These are phyloP conservation scores for Sarocladium brachiariae DNA, from an alignment of 2,329 filamentous ascomycete species.

Conservation along the genomic window DNA sequence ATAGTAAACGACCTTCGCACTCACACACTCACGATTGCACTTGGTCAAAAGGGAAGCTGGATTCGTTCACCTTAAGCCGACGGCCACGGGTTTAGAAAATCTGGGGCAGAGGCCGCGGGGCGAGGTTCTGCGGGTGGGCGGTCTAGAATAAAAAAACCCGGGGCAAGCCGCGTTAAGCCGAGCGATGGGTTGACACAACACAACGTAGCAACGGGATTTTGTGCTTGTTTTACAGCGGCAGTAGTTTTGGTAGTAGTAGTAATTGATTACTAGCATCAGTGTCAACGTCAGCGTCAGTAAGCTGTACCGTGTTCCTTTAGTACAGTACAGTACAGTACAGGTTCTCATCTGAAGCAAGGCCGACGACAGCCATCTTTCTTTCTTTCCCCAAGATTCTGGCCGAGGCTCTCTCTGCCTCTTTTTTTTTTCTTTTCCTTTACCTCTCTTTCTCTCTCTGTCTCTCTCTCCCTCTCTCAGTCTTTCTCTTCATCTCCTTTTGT, in stretches of 20 bases:
- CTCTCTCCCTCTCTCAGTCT: not conserved
- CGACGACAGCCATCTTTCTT: not conserved
- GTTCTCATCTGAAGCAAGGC: too few relatives aligned
- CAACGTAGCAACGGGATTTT: too few relatives aligned
- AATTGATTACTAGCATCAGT: too few relatives aligned
- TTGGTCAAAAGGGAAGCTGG: slow-evolving; percentile 7
- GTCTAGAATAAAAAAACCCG: slow-evolving; percentile 22
- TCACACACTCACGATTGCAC: too few relatives aligned
- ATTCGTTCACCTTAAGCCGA: slow-evolving; percentile 13
- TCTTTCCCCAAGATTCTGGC: not conserved
- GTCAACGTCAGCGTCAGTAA: not conserved
- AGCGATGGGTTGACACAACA: slow-evolving; percentile 10
- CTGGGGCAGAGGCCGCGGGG: slow-evolving; percentile 11
- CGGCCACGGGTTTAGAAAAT: slow-evolving; percentile 8
- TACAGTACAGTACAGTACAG: too few relatives aligned
- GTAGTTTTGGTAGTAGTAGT: too few relatives aligned
- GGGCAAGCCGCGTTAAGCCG: slow-evolving; percentile 38
- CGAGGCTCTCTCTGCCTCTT: too few relatives aligned
- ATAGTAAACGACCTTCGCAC: too few relatives aligned
- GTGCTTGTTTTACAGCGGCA: too few relatives aligned
- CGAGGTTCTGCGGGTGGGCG: not conserved
- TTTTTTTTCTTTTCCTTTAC: not conserved
- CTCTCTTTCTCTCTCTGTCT: not conserved
- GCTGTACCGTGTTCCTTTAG: too few relatives aligned
- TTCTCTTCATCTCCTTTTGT: not conserved